These are phyloP conservation scores for Abortiporus biennis DNA, from an alignment of 1,284 basidiomycete species.

Conservation along the genomic window DNA sequence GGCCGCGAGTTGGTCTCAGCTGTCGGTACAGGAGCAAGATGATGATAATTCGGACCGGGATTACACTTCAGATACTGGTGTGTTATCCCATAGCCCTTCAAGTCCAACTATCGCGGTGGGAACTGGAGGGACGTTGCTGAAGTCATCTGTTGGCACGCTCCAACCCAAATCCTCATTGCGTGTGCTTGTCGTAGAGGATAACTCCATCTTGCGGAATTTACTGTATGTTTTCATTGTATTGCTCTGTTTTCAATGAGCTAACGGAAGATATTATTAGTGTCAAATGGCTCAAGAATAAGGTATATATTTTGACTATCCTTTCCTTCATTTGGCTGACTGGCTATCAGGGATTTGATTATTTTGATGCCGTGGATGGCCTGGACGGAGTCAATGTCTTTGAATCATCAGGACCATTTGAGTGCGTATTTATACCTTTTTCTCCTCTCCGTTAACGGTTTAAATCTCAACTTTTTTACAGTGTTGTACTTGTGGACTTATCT, in stretches of 20 bases:
- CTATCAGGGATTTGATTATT: slow-evolving; percentile 68
- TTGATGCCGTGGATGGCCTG: slow-evolving; percentile 78
- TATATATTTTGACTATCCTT: too few relatives aligned
- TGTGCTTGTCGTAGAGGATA: slow-evolving; percentile 76
- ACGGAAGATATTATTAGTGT: slow-evolving; percentile 38
- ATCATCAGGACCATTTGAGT: slow-evolving; percentile 71
- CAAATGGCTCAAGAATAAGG: slow-evolving; percentile 76
- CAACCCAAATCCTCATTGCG: slow-evolving; percentile 38
- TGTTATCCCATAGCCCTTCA: slow-evolving; percentile 25
- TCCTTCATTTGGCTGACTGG: too few relatives aligned
- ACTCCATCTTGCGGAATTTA: slow-evolving; percentile 66
- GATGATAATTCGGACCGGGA: slow-evolving; percentile 11
- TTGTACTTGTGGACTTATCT: slow-evolving; percentile 84
- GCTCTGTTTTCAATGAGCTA: slow-evolving; percentile 16
- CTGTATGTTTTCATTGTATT: slow-evolving; percentile 38
- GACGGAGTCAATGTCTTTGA: slow-evolving; percentile 80
- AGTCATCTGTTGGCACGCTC: slow-evolving; percentile 48
- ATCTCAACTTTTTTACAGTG: slow-evolving; percentile 34
- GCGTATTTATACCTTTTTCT: slow-evolving; percentile 24
- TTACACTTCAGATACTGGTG: slow-evolving; percentile 11
- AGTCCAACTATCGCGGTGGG: slow-evolving; percentile 51
- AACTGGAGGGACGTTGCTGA: slow-evolving; percentile 52
- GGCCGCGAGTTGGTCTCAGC: slow-evolving; percentile 30
- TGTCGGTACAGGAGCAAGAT: slow-evolving; percentile 28
- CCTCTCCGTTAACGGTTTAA: slow-evolving; percentile 2